Evolutionary conservation across 345 rosid species (phyloP).

Genomic region (Citrus sinensis): DVS_A1.0 CM039168.1:23527001-23527500

Average conservation of each 20-base stretch:
- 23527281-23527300: conserved; percentile 4
- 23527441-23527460: conserved; percentile 27
- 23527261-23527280: conserved; percentile 21
- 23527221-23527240: conserved; percentile 14
- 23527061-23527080: no score
- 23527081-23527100: no score
- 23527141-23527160: conserved; percentile 38
- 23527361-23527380: conserved; percentile 17
- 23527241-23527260: conserved; percentile 15
- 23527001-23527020: no score
- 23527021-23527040: no score
- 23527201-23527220: conserved; percentile 18
- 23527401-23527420: conserved; percentile 5
- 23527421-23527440: not conserved
- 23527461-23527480: conserved; percentile 29
- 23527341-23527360: conserved; percentile 13
- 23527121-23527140: conserved; percentile 35
- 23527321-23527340: conserved; percentile 17
- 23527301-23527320: conserved; percentile 19
- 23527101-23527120: conserved; percentile 27
- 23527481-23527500: conserved; percentile 23
- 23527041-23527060: no score
- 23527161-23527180: conserved; percentile 36
- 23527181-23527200: conserved; percentile 33
- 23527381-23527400: conserved; percentile 26